Evolutionary conservation across 1,284 basidiomycete species (phyloP).

Genomic region (Heliocybe sulcata): DNA sequence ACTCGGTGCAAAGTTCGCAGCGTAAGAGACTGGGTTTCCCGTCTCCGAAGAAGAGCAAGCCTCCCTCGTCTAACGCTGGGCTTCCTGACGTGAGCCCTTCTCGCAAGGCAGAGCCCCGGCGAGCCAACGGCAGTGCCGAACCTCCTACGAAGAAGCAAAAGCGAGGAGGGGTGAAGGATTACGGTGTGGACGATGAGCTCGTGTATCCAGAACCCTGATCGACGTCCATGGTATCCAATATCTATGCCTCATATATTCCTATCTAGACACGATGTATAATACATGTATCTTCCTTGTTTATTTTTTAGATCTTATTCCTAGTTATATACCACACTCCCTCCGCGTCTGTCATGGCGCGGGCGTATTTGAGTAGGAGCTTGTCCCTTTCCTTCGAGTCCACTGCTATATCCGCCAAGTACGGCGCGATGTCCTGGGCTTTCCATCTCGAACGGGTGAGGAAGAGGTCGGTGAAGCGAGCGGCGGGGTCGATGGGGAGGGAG

Average conservation of each 20-base stretch:
- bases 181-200: no score
- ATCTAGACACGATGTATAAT: neutral
- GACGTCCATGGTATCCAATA: neutral
- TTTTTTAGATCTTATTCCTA: conserved; percentile 26
- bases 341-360: conserved; percentile 65
- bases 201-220: neutral
- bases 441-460: conserved; percentile 75
- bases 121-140: no score
- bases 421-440: conserved; percentile 72
- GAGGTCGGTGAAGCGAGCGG: conserved; percentile 75
- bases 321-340: conserved; percentile 69
- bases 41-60: no score
- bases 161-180: no score
- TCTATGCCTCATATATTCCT: neutral
- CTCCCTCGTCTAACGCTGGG: no score
- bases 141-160: no score
- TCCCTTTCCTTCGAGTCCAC: conserved; percentile 82
- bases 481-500: conserved; percentile 63
- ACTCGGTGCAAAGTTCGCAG: no score
- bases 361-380: conserved; percentile 80
- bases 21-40: no score
- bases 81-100: no score
- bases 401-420: conserved; percentile 77
- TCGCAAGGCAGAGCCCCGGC: no score
- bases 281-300: conserved; percentile 1